Base-by-base conservation (phyloP, 768 basidiomycete genomes). In the Ramaria sp. region DNA sequence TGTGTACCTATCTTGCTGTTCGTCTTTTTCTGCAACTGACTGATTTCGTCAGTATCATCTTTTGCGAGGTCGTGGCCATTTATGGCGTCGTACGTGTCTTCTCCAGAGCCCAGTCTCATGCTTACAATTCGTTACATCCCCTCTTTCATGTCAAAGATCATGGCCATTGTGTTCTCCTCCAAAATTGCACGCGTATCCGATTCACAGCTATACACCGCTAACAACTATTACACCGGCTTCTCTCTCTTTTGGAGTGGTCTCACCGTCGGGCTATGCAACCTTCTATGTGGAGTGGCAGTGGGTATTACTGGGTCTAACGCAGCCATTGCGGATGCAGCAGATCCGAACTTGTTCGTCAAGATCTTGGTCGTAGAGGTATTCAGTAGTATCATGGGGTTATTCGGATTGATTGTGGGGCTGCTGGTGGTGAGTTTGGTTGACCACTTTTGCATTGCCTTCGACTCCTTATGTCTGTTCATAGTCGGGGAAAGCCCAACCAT, bases 51-150 rank as follows among this genome's bases (percentile, higher is more conserved):
- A 97, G 95, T 63, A 92, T 98, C 75, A 97, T 99, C 66, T 97
- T 98, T 78, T 97, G 95, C 70, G 95, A 98, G 75, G 96, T 97
- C 66, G 94, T 99, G 30, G 96, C 95, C 58, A 98, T 99, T 66
- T 98, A 98, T 73, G 96, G 89, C 57, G 90, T 91, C 53, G 91
- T 93, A 71, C 59, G 87, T 77, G 17, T 54, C 12, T 24, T 13
- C 49, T 50, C 17, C 27, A 48, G 42, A 53, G 19, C 60, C 55
- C 13, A 46, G 15, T 30, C 10, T 2, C 34, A 27, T 27, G 12
- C 56, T 59, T 39, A 50, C 57, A 33, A 15, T 33, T 5, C 6
- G 33, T 11, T 34, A 34, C 33, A 34, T 34, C 9, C 34, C 13
- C 9, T 10, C 10, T 37, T 34, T 34, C 33, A 5, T 52, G 0